Conservation (phyloP, 2,329 filamentous ascomycete genomes). For the Cercospora citrullina region DNA sequence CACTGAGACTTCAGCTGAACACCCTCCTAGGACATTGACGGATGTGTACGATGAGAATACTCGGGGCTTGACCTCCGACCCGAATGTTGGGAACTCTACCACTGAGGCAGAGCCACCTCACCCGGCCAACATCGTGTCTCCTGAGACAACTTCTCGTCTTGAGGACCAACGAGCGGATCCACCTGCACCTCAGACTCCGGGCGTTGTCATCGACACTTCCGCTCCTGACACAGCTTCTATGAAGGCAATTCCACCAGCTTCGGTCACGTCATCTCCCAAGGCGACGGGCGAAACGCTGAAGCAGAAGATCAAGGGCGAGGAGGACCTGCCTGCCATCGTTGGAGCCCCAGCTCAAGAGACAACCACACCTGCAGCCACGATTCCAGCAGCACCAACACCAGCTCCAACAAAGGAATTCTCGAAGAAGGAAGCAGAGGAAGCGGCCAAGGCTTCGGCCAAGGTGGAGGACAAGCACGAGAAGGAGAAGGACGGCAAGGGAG, state of each 20-base stretch:
- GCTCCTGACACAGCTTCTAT: constrained; percentile 18
- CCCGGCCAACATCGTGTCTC: constrained; percentile 8
- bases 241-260: constrained; percentile 14
- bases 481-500: constrained; percentile 27
- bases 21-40: constrained; percentile 9
- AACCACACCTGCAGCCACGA: background rate
- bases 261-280: constrained; percentile 9
- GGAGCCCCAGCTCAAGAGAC: background rate
- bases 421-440: constrained; percentile 10
- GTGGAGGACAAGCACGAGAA: constrained; percentile 6
- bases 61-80: background rate
- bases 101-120: constrained; percentile 10
- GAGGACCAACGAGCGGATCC: constrained; percentile 21
- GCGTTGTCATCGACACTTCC: constrained; percentile 17
- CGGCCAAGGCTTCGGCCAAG: constrained; percentile 8
- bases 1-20: constrained; percentile 1
- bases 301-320: constrained; percentile 4
- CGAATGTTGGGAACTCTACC: background rate
- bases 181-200: constrained; percentile 14
- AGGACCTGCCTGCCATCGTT: constrained; percentile 4
- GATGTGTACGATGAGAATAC: constrained; percentile 10
- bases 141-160: constrained; percentile 14
- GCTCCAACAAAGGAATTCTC: constrained; percentile 9
- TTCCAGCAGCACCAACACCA: constrained; percentile 4
- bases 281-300: background rate